Conservation (phyloP, 2,329 filamentous ascomycete genomes). For the Chaetomiaceae sp. region DNA sequence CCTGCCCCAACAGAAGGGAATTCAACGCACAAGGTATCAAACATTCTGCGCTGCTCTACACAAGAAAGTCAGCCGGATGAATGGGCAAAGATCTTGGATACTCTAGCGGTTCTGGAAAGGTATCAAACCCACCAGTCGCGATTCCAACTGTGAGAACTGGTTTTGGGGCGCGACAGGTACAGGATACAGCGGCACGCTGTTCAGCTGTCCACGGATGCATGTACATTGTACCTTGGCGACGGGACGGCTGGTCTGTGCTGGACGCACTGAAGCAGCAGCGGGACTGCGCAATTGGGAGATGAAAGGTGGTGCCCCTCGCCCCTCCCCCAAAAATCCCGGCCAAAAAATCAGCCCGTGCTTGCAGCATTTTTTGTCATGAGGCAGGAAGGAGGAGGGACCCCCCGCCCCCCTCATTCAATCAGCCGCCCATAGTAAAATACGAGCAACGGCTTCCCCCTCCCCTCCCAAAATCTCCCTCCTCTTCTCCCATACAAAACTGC, state of each 20-base stretch:
- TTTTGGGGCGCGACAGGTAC: constrained; percentile 7
- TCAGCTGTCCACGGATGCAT: constrained; percentile 12
- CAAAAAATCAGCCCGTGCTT: constrained; percentile 30
- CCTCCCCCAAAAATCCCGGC: constrained; percentile 28
- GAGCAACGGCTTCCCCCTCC: constrained; percentile 52
- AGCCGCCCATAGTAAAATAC: constrained; percentile 63
- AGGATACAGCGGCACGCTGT: constrained; percentile 18
- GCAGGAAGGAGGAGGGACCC: constrained; percentile 28
- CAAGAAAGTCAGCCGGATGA: no score
- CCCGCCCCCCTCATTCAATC: constrained; percentile 49
- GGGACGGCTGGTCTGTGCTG: constrained; percentile 8
- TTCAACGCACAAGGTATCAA: no score
- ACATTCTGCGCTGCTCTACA: neutral
- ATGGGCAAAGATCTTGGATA: no score
- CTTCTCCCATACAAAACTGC: constrained; percentile 57
- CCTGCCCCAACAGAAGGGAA: no score
- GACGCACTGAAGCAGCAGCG: neutral
- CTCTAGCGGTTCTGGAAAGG: no score
- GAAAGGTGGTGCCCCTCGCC: constrained; percentile 19
- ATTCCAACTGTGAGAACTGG: neutral
- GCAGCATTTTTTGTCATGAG: constrained; percentile 30
- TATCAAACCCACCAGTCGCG: neutral
- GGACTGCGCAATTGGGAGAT: constrained; percentile 5
- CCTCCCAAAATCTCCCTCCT: constrained; percentile 49
- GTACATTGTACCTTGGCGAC: constrained; percentile 23